Percentiles rank a stretch among this genome's conserved stretches.
phyloP scores from a whole-genome alignment of 2,329 filamentous ascomycete species.

The Diaporthe sp. region DNA sequence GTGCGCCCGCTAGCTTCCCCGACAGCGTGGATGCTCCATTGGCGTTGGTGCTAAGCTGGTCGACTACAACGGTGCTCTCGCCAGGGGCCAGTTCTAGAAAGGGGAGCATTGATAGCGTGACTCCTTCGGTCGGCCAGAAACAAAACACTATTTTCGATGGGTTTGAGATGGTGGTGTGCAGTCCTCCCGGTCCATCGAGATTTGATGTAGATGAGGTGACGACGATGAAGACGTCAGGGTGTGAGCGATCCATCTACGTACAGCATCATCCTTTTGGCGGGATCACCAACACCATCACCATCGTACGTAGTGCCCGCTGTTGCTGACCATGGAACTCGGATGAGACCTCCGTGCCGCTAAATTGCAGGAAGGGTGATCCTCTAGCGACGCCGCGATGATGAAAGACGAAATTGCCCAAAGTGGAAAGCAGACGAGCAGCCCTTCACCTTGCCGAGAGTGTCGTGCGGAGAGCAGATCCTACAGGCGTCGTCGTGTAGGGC shows the following conservation, averaged over 20 bases:
- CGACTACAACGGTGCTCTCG: conserved; percentile 9
- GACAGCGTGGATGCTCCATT: conserved; percentile 24
- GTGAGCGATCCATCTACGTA: conserved; percentile 14
- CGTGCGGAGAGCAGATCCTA: conserved; percentile 2
- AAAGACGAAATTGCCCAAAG: not conserved
- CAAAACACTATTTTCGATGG: conserved; percentile 31
- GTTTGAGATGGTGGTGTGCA: conserved; percentile 13
- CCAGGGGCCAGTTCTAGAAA: conserved; percentile 34
- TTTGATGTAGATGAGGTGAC: conserved; percentile 28
- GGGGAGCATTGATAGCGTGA: conserved; percentile 7
- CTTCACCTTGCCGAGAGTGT: conserved; percentile 7
- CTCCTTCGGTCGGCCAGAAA: conserved; percentile 27
- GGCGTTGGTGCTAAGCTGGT: conserved; percentile 12
- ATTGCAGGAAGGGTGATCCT: conserved; percentile 34
- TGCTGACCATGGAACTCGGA: conserved; percentile 2
- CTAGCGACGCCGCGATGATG: conserved; percentile 17
- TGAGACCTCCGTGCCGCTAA: conserved; percentile 15
- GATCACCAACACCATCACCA: not conserved
- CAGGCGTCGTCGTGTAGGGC: conserved; percentile 1
- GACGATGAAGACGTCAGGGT: conserved; percentile 4
- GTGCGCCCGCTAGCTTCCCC: conserved; percentile 30
- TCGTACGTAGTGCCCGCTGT: not conserved
- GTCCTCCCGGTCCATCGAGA: conserved; percentile 1
- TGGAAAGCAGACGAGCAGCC: not conserved
- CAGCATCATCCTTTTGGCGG: not conserved